Conservation (phyloP, 257 asterid species). For the Solanum pennellii region DNA sequence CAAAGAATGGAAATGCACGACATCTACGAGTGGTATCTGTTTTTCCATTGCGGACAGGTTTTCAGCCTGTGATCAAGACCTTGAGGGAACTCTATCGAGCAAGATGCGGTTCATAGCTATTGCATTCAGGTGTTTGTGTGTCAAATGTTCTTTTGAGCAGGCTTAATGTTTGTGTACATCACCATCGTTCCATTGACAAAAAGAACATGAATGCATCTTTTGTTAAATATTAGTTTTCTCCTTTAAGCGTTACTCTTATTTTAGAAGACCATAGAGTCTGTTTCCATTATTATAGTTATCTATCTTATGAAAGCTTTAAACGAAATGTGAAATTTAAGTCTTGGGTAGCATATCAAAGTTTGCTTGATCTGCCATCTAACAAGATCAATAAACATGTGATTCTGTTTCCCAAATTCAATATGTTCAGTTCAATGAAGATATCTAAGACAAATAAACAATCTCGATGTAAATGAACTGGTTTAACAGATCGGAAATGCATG, state of each 20-base stretch:
- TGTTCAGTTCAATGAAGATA: not conserved
- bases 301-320: not conserved
- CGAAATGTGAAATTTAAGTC: not conserved
- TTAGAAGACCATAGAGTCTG: not conserved
- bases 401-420: not conserved
- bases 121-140: not conserved
- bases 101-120: conserved; percentile 12
- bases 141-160: not conserved
- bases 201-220: not conserved
- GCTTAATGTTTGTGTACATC: not conserved
- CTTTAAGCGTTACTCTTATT: not conserved
- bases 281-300: not conserved
- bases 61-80: conserved; percentile 58
- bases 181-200: not conserved
- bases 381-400: not conserved
- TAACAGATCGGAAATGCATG: not conserved
- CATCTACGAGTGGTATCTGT: conserved; percentile 71
- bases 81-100: conserved; percentile 38
- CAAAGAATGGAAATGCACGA: conserved; percentile 76
- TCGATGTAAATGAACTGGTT: not conserved
- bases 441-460: not conserved
- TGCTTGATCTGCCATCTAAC: not conserved
- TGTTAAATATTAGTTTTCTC: not conserved
- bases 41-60: conserved; percentile 50
- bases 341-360: not conserved